These are phyloP conservation scores for Kuraishia capsulata DNA, from an alignment of 805 yeast species.

Conservation along the genomic window DNA sequence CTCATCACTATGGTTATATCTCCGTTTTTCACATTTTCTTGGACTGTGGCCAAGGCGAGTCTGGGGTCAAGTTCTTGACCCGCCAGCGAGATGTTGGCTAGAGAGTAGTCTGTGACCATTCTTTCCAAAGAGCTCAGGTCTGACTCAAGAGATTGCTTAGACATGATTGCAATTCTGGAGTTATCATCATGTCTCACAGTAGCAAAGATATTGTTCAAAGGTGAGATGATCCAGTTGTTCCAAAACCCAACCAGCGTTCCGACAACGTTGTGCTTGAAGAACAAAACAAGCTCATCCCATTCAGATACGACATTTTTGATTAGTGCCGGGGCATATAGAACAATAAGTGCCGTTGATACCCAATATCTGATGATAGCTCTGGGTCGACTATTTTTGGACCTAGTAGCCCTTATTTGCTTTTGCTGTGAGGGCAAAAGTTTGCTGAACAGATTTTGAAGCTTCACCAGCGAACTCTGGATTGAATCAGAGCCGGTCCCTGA, in stretches of 20 bases:
- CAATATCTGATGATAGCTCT: conserved; percentile 45
- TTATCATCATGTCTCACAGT: conserved; percentile 81
- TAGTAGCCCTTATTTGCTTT: conserved; percentile 1
- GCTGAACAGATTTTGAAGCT: too few relatives aligned
- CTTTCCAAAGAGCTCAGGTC: conserved; percentile 77
- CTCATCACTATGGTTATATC: conserved; percentile 74
- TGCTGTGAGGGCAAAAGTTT: too few relatives aligned
- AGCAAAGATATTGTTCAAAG: conserved; percentile 58
- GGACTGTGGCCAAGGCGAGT: conserved; percentile 19
- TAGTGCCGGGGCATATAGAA: conserved; percentile 47
- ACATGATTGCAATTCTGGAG: conserved; percentile 65
- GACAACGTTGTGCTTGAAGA: conserved; percentile 49
- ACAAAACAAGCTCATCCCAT: conserved; percentile 41
- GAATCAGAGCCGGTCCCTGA: neutral
- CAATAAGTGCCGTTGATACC: conserved; percentile 40
- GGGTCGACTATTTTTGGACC: conserved; percentile 25
- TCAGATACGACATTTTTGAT: conserved; percentile 35
- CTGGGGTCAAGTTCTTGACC: conserved; percentile 9
- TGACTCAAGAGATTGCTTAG: conserved; percentile 68
- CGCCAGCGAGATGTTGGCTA: conserved; percentile 1
- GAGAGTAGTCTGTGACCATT: conserved; percentile 75
- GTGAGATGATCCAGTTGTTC: conserved; percentile 77
- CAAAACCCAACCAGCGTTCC: conserved; percentile 63
- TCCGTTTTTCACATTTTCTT: conserved; percentile 52
- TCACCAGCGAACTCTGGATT: conserved; percentile 2